A percentile compares a stretch with the other conserved stretches of the same genome.
Conservation (phyloP, 2,329 filamentous ascomycete genomes). For the Ramularia endophylla region DNA sequence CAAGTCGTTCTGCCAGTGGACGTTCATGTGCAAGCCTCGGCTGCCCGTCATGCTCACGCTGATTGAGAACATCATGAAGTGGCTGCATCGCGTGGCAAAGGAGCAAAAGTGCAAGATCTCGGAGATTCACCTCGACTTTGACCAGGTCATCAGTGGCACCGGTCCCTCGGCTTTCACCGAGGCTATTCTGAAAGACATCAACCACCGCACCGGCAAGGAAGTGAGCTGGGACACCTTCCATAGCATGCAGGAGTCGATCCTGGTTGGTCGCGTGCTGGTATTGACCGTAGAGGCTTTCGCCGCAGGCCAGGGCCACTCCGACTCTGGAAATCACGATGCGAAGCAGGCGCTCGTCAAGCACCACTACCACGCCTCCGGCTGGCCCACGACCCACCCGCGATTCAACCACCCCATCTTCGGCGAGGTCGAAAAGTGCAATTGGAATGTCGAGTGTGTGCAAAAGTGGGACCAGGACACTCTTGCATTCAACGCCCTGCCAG, state of each 20-base stretch:
- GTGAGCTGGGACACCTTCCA: constrained; percentile 62
- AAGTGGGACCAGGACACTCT: constrained; percentile 61
- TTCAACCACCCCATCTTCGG: constrained; percentile 64
- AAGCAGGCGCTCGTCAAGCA: constrained; percentile 64
- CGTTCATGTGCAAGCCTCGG: constrained; percentile 62
- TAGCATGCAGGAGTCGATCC: constrained; percentile 58
- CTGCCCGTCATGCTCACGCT: constrained; percentile 63
- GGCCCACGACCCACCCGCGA: constrained; percentile 61
- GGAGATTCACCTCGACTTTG: constrained; percentile 61
- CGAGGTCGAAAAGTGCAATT: constrained; percentile 66
- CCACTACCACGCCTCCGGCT: constrained; percentile 68
- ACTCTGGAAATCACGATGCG: constrained; percentile 64
- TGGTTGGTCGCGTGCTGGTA: constrained; percentile 59
- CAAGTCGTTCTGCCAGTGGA: constrained; percentile 69
- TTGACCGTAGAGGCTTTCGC: constrained; percentile 67
- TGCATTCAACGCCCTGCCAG: constrained; percentile 52
- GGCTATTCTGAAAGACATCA: constrained; percentile 61
- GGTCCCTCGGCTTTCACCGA: constrained; percentile 64
- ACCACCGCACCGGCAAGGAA: constrained; percentile 37
- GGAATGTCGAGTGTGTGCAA: constrained; percentile 58
- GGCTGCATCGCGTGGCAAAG: constrained; percentile 55
- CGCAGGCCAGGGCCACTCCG: constrained; percentile 66
- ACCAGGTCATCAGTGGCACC: constrained; percentile 67
- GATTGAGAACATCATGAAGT: constrained; percentile 62
- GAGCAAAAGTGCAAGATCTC: constrained; percentile 54